A percentile compares a stretch with the other conserved stretches of the same genome.
These are phyloP conservation scores for Paramecium sexaurelia DNA, from an alignment of 73 alveolate species.

Conservation along the genomic window DNA sequence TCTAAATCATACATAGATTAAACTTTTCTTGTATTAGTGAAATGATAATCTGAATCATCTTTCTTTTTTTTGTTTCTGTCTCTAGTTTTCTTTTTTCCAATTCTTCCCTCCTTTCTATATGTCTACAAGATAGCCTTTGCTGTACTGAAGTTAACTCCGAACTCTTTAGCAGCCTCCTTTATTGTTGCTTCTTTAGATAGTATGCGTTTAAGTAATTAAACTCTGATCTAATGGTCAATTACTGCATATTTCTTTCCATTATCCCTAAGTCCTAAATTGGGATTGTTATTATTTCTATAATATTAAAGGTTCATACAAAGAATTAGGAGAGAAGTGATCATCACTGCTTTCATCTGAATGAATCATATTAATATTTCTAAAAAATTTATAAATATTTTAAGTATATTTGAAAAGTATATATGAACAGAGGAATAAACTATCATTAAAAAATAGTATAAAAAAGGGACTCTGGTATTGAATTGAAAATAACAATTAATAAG, in stretches of 20 bases:
- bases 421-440: not conserved
- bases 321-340: not conserved
- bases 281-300: not conserved
- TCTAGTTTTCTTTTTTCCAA: slow-evolving; percentile 66
- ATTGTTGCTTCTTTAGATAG: slow-evolving; percentile 53
- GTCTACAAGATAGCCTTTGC: slow-evolving; percentile 64
- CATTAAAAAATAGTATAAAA: not conserved
- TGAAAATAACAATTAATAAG: not conserved
- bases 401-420: not conserved
- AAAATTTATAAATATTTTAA: not conserved
- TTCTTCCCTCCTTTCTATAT: slow-evolving; percentile 64
- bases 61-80: slow-evolving; percentile 36
- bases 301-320: not conserved
- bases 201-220: not conserved
- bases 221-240: not conserved
- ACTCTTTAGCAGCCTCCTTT: slow-evolving; percentile 63
- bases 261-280: not conserved
- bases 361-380: not conserved
- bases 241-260: slow-evolving; percentile 28
- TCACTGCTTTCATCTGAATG: not conserved
- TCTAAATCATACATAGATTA: slow-evolving; percentile 40
- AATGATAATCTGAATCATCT: not conserved
- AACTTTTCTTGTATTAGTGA: not conserved
- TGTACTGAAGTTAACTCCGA: slow-evolving; percentile 59
- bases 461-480: not conserved